Base-by-base conservation (phyloP, 2,329 filamentous ascomycete species). In the Aspergillus brunneoviolaceus region DNA sequence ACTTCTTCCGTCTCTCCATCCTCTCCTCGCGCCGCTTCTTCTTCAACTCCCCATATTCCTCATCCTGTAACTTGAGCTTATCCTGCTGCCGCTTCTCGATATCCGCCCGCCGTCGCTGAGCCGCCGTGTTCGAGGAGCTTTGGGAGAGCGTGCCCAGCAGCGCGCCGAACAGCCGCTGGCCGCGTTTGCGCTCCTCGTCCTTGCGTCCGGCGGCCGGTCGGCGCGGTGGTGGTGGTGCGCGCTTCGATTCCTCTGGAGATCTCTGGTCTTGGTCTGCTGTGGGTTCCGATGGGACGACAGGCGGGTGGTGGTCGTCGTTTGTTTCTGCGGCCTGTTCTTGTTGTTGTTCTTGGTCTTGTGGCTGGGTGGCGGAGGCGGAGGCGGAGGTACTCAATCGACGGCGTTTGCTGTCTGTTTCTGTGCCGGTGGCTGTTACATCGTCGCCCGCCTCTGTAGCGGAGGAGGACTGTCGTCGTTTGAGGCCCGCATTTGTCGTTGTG, bases 141-240 rank as follows among this genome's bases (percentile, higher is more conserved):
- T 94, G 90, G 75, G 89, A 92, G 61, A 96, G 82, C 42, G 89
- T 91, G 73, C 84, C 90, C 61, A 95, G 80, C 59, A 96, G 79
- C 39, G 89, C 90, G 62, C 94, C 93, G 72, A 97, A 97, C 62
- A 98, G 82, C 56, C 94, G 85, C 75, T 90, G 89, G 23, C 91
- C 90, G 42, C 94, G 89, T 73, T 90, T 92, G 75, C 88, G 91
- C 73, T 98, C 94, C 69, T 96, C 90, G 59, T 87, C 80, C 29
- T 81, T 77, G 31, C 81, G 77, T 55, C 82, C 77, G 58, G 73
- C 80, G 59, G 58, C 59, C 60, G 68, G 63, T 27, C 60, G 59
- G n/a, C 61, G 51, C 27, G 60, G 67, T 21, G 55, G 62, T 49
- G 65, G 68, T 5, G 61, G 47, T 25, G 63, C 65, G n/a, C 50